phyloP scores from a whole-genome alignment of 169 alveolate genomes.

The Amoebophrya sp. region DNA sequence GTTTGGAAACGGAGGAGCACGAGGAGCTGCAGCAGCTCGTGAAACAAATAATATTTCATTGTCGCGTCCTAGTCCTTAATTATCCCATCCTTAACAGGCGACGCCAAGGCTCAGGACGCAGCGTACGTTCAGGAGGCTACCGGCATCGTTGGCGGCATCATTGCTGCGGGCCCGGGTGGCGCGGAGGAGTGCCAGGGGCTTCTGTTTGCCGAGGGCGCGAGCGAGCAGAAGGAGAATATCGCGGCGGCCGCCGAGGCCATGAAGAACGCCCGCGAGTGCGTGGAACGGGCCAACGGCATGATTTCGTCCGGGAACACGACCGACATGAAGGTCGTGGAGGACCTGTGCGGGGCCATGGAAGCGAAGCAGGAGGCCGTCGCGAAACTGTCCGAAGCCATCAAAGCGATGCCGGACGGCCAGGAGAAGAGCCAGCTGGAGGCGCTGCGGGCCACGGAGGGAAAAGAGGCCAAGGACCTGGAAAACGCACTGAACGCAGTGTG shows the following conservation, averaged over 20 bases:
- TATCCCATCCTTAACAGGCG: too few species aligned
- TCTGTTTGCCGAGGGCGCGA: too few species aligned
- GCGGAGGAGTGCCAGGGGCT: too few species aligned
- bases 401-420: background rate
- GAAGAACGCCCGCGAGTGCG: background rate
- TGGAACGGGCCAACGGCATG: background rate
- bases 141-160: too few species aligned
- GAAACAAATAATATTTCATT: too few species aligned
- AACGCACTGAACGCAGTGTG: background rate
- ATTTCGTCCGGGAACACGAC: background rate
- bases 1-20: too few species aligned
- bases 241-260: background rate
- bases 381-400: background rate
- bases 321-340: background rate
- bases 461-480: background rate
- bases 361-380: background rate
- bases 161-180: too few species aligned
- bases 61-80: too few species aligned
- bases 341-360: background rate
- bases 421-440: background rate
- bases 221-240: background rate
- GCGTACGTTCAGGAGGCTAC: too few species aligned
- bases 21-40: too few species aligned
- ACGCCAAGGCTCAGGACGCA: too few species aligned
- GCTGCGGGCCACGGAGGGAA: background rate